Evolutionary conservation across 805 yeast genomes (phyloP).

Genomic region (Blastobotrys americana): DNA sequence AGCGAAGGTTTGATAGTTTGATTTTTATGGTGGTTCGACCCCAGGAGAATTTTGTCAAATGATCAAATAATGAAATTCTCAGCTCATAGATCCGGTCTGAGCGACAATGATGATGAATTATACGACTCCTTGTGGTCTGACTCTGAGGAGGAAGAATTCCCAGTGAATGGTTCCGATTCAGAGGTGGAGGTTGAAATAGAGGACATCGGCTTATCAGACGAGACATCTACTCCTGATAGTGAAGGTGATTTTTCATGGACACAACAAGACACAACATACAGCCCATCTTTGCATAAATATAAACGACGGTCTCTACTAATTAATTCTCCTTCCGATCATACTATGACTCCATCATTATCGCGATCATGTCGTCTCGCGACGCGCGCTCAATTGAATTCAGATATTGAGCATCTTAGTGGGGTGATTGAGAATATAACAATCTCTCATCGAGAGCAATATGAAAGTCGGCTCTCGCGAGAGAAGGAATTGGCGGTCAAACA

Average conservation of each 20-base stretch:
- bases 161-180: constrained; percentile 5
- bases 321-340: not conserved
- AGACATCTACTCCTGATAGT: not conserved
- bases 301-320: not conserved
- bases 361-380: constrained; percentile 10
- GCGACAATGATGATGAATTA: constrained; percentile 6
- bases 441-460: not conserved
- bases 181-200: constrained; percentile 29
- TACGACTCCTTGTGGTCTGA: constrained; percentile 20
- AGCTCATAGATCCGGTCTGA: constrained; percentile 1
- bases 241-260: not conserved
- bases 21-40: too few species aligned
- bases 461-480: not conserved
- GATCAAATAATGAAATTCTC: constrained; percentile 12
- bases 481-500: not conserved
- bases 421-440: not conserved
- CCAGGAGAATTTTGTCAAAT: not conserved
- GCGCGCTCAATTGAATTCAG: constrained; percentile 24
- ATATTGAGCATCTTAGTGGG: constrained; percentile 1
- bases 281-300: not conserved
- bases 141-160: constrained; percentile 15
- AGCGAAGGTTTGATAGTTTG: too few species aligned
- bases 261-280: not conserved
- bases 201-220: constrained; percentile 19
- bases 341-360: not conserved